Conservation (phyloP, 306 rosid genomes). For the Sophora flavescens region DNA sequence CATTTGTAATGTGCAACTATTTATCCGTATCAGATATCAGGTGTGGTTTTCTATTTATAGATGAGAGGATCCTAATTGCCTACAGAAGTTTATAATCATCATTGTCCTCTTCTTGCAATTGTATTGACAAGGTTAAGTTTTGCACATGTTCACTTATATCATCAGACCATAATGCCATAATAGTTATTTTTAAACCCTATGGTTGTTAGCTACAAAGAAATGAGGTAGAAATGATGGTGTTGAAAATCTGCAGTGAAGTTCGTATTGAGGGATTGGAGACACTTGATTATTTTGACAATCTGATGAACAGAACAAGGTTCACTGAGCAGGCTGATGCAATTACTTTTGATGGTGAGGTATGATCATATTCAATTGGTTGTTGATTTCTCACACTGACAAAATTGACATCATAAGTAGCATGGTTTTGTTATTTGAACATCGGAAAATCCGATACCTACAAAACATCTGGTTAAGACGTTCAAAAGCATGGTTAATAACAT, state of each 20-base stretch:
- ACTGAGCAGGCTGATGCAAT: conserved; percentile 91
- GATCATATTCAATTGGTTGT: conserved; percentile 1
- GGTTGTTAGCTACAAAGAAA: not conserved
- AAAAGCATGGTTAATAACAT: no score
- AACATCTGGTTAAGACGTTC: no score
- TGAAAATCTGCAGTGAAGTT: conserved; percentile 72
- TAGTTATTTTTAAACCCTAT: not conserved
- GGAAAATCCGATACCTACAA: no score
- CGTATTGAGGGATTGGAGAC: conserved; percentile 89
- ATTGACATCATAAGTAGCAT: not conserved
- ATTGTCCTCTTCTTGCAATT: conserved; percentile 4
- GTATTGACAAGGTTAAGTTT: not conserved
- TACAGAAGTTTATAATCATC: conserved; percentile 3
- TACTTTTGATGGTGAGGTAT: conserved; percentile 81
- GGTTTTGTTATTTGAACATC: no score
- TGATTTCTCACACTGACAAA: not conserved
- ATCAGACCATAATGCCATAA: not conserved
- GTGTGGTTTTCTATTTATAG: conserved; percentile 45
- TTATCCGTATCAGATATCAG: conserved; percentile 80
- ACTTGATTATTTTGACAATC: conserved; percentile 76
- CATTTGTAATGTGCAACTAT: conserved; percentile 70
- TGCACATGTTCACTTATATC: not conserved
- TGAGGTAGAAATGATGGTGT: conserved; percentile 39
- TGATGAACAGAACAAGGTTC: conserved; percentile 61
- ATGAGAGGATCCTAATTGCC: not conserved